Base-by-base conservation (phyloP, 2,329 filamentous ascomycete species). In the Apiospora sp. region DNA sequence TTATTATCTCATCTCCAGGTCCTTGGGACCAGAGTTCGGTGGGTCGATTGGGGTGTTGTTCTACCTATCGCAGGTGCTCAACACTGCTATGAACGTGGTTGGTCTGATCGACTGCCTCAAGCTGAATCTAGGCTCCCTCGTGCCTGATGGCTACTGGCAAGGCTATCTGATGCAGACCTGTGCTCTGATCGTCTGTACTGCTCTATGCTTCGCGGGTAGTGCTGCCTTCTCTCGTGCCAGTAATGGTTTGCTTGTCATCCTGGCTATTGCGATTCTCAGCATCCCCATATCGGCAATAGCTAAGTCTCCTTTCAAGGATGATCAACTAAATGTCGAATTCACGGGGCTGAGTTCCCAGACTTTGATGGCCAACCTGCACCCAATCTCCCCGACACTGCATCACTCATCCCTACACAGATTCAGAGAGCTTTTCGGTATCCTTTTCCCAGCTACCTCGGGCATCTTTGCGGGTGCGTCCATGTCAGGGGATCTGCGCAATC, bases 41-140 rank as follows among this genome's bases (percentile, higher is more conserved):
- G 94, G 94, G 22, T 94, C 93, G 1, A 97, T 97, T 75, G 94
- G 94, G 1, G 88, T 97, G 34, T 90, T 97, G 16, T 97, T 97
- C 82, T 97, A 96, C 80, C 86, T 97, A n/a, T 94, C 94, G n/a
- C 93, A 94, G 75, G 92, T 93, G 2, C 90, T 97, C 79, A 97
- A 96, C 79, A 95, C 94, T 0, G 93, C 93, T 49, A 90, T 97
- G 87, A 97, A 97, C 79, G 90, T 95, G 34, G 94, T 97, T 61
- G 94, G 94, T 84, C 86, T 97, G 67, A 90, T 97, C 75, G 93
- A 96, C 82, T 97, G 94, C 78, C 87, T 97, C 72, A 90, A 90
- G 70, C 88, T 95, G 74, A 95, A 95, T 77, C 89, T 95, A 78
- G 93, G 92, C 1, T 79, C 85, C 24, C 85, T 88, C 68, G 87